phyloP scores from a whole-genome alignment of 805 yeast genomes.

The Debaryomyces prosopidis region DNA sequence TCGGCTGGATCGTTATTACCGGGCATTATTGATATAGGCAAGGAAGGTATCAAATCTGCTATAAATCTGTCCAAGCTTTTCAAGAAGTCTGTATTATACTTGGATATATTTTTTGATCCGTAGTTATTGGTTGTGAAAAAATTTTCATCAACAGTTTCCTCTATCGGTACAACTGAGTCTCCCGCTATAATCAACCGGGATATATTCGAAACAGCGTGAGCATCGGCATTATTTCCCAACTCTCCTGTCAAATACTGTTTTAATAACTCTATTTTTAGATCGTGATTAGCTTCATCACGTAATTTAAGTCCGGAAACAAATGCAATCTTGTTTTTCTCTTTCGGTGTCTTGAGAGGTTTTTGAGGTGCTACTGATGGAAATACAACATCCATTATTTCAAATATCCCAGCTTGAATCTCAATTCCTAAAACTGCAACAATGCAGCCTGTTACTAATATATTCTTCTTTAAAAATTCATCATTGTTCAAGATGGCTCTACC shows the following conservation, averaged over 20 bases:
- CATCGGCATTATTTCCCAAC: conserved; percentile 41
- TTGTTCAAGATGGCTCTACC: conserved; percentile 77
- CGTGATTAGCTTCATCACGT: conserved; percentile 42
- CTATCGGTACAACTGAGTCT: conserved; percentile 50
- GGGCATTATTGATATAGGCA: conserved; percentile 80
- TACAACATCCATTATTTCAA: conserved; percentile 77
- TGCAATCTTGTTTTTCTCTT: conserved; percentile 49
- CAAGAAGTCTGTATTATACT: conserved; percentile 50
- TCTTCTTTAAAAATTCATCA: conserved; percentile 53
- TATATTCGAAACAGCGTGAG: conserved; percentile 26
- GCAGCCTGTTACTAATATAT: conserved; percentile 83
- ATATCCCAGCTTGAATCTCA: conserved; percentile 79
- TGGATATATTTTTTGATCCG: conserved; percentile 55
- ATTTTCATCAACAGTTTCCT: conserved; percentile 21
- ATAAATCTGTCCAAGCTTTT: conserved; percentile 61
- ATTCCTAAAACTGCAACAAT: conserved; percentile 85
- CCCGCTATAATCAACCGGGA: conserved; percentile 71
- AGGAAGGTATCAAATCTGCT: conserved; percentile 51
- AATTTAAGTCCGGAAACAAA: conserved; percentile 76
- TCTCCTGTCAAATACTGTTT: conserved; percentile 75
- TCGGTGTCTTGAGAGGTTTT: conserved; percentile 22
- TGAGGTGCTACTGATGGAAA: conserved; percentile 71
- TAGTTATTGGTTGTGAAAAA: conserved; percentile 42
- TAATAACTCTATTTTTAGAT: conserved; percentile 54
- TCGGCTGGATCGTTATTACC: conserved; percentile 88